Base-by-base conservation (phyloP, 805 yeast species). In the Saccharomycopsis malanga region DNA sequence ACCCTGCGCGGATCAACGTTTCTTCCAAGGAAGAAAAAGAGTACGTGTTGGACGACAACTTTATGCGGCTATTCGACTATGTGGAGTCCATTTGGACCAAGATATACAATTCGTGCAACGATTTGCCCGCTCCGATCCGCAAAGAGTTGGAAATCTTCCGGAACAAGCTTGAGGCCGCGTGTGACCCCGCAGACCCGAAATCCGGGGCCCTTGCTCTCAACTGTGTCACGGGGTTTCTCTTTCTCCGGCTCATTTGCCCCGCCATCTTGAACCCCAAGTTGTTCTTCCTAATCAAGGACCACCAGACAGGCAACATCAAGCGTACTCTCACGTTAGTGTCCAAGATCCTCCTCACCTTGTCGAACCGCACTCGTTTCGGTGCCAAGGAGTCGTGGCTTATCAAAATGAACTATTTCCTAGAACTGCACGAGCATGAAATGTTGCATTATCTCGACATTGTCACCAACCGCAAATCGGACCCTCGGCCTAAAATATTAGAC, bases 251-350 rank as follows among this genome's bases (percentile, higher is more conserved):
- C 62, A 75, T 88, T 54, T 88, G 96, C 57, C 98, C 98, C 0
- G 95, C 96, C 0, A 75, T 91, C 24, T 65, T 93, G 58, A 89
- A 87, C 57, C 98, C 98, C 0, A 87, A 87, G 57, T 63, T 89
- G 42, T 88, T 87, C 61, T 79, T 81, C 51, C 67, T 93, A 42
- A 76, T 87, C 0, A 72, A 76, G 44, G 70, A 75, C 32, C 91
- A 85, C 55, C 87, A 87, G 50, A 72, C 79, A 6, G 87, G 88
- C 1, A 70, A 71, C 9, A 71, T 80, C 1, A 89, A 87, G 54
- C 71, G 95, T 50, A 83, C 95, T 0, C 64, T 91, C 39, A 87
- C 95, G 0, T 64, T 89, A 20, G 69, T 89, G 4, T 87, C 97
- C 7, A 91, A 91, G 59, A 72, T 82, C 4, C 60, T 91, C 29